phyloP scores from a whole-genome alignment of 2,329 filamentous ascomycete genomes.

The Exophiala viscosa region DNA sequence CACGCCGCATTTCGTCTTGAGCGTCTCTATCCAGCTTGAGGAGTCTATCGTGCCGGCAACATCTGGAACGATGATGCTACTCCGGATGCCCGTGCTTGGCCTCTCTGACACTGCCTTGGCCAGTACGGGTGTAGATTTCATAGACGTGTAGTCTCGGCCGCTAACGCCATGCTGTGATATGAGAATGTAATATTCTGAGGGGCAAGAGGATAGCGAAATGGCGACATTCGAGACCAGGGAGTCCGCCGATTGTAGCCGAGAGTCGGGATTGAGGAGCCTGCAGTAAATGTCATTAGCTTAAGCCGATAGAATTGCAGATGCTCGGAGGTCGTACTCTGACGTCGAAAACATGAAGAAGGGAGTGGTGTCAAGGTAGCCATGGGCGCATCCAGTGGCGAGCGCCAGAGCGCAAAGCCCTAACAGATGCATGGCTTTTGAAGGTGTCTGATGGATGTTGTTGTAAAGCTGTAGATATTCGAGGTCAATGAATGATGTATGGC shows the following conservation, averaged over 20 bases:
- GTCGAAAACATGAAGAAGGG: slow-evolving; percentile 88
- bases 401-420: slow-evolving; percentile 22
- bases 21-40: slow-evolving; percentile 38
- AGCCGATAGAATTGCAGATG: background rate
- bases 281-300: background rate
- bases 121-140: slow-evolving; percentile 49
- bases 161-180: slow-evolving; percentile 73
- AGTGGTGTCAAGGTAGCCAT: slow-evolving; percentile 60
- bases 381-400: slow-evolving; percentile 22
- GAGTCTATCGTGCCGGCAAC: slow-evolving; percentile 50
- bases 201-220: slow-evolving; percentile 59
- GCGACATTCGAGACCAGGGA: slow-evolving; percentile 43
- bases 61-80: slow-evolving; percentile 50
- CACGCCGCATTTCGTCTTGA: slow-evolving; percentile 49
- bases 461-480: background rate
- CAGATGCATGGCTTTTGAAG: slow-evolving; percentile 19
- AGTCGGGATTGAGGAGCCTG: slow-evolving; percentile 37
- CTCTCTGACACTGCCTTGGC: slow-evolving; percentile 16
- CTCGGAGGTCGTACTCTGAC: slow-evolving; percentile 57
- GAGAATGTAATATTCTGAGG: slow-evolving; percentile 71
- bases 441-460: slow-evolving; percentile 5
- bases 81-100: slow-evolving; percentile 41
- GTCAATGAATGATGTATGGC: slow-evolving; percentile 10
- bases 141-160: slow-evolving; percentile 61
- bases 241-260: slow-evolving; percentile 42